Conservation (phyloP, 495 filamentous ascomycete species). For the Daldinia bambusicola region DNA sequence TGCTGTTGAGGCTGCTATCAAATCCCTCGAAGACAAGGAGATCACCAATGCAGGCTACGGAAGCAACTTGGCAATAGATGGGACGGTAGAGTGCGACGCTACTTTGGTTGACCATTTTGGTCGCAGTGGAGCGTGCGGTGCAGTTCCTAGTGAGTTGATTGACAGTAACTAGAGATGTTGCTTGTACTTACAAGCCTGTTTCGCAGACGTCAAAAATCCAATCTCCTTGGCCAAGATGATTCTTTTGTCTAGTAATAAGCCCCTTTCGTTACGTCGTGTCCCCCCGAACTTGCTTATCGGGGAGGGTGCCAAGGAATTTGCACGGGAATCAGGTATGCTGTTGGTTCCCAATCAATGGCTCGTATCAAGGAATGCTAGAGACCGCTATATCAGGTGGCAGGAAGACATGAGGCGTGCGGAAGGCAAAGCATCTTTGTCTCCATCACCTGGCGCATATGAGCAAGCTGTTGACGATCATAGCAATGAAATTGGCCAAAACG, state of each 20-base stretch:
- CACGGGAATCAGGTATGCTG: conserved; percentile 76
- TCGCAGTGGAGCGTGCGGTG: conserved; percentile 91
- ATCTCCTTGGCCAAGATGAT: conserved; percentile 86
- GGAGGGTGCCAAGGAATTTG: conserved; percentile 84
- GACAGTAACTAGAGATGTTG: not conserved
- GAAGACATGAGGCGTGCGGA: conserved; percentile 73
- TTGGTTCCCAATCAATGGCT: conserved; percentile 76
- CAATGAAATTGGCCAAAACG: conserved; percentile 33
- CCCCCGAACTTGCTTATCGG: conserved; percentile 93
- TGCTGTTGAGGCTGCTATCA: conserved; percentile 92
- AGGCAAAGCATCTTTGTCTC: conserved; percentile 29
- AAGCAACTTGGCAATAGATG: conserved; percentile 92
- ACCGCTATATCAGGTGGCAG: conserved; percentile 80
- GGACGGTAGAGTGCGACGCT: conserved; percentile 92
- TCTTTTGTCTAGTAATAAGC: conserved; percentile 75
- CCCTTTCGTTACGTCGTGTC: conserved; percentile 82
- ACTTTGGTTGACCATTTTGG: conserved; percentile 90
- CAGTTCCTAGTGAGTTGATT: conserved; percentile 76
- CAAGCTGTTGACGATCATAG: conserved; percentile 31
- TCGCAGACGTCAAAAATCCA: conserved; percentile 87
- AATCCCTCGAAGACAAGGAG: conserved; percentile 86
- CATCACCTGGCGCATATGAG: conserved; percentile 39
- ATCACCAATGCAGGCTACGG: conserved; percentile 97
- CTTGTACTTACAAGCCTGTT: conserved; percentile 6
- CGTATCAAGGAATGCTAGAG: conserved; percentile 75